A percentile compares a stretch with the other conserved stretches of the same genome.
Evolutionary conservation across 352 stramenopile species (phyloP).

Genomic region (Globisporangium alternatum): DNA sequence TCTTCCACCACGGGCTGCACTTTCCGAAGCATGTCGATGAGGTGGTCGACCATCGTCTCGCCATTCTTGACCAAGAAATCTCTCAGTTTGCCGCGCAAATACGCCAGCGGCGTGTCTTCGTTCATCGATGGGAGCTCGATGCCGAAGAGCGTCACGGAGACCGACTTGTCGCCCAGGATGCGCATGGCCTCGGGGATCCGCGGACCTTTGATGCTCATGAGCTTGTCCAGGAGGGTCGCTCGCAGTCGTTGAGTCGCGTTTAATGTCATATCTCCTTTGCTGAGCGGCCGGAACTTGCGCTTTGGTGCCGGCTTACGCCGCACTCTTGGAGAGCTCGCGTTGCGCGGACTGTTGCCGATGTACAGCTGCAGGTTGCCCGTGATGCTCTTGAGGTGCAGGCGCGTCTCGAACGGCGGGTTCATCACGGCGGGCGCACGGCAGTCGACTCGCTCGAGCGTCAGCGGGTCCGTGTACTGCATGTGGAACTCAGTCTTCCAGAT

Average conservation of each 20-base stretch:
- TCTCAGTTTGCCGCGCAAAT: constrained; percentile 44
- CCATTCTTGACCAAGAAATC: constrained; percentile 54
- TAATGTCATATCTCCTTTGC: constrained; percentile 1
- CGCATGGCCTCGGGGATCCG: constrained; percentile 51
- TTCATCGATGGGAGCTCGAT: constrained; percentile 53
- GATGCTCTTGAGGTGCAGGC: constrained; percentile 38
- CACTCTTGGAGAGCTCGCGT: constrained; percentile 32
- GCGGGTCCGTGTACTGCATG: constrained; percentile 48
- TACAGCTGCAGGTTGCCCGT: constrained; percentile 55
- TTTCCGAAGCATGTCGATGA: constrained; percentile 45
- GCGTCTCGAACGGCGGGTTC: constrained; percentile 21
- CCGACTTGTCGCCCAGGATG: constrained; percentile 47
- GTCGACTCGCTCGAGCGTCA: constrained; percentile 40
- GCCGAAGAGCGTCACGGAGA: constrained; percentile 52
- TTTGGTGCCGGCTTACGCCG: constrained; percentile 15
- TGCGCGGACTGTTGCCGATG: constrained; percentile 65
- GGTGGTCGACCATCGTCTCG: constrained; percentile 53
- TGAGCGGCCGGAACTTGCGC: constrained; percentile 24
- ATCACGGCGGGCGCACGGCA: constrained; percentile 31
- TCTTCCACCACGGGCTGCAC: constrained; percentile 9
- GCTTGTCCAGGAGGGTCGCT: constrained; percentile 46
- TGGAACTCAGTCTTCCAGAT: constrained; percentile 45
- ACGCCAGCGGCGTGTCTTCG: constrained; percentile 65
- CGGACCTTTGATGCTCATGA: constrained; percentile 53
- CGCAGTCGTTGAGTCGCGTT: constrained; percentile 54